Base-by-base conservation (phyloP, 208 protist species). In the Leishmania tropica region DNA sequence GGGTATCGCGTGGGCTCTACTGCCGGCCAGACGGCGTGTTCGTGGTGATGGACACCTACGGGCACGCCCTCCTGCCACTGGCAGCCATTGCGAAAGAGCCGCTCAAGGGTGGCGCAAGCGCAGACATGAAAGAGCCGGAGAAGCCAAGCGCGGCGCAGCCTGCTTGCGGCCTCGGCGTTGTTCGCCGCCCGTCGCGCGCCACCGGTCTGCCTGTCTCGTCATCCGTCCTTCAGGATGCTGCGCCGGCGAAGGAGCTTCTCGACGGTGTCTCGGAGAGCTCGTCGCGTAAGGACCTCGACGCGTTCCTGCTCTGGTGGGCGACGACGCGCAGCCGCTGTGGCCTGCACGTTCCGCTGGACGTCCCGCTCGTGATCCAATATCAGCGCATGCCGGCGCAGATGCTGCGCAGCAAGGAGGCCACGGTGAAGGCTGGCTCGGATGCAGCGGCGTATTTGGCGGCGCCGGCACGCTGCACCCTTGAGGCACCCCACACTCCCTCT, bases 1-100 rank as follows among this genome's bases (percentile, higher is more conserved):
- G 91, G 91, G 93, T 96, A 28, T 88, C 91, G 5, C 87, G 91
- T 28, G 95, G 95, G 15, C 79, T 96, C n/a, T 96, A 96, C 79
- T 90, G 87, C 76, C 86, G 93, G 28, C 78, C 81, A 2, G 93
- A 97, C 76, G 95, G 95, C 7, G 78, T 92, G 45, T 90, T 88
- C 53, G 80, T 97, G 74, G 88, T 96, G 60, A 93, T 96, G 87
- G 87, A 96, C 70, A 42, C 65, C 17, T 56, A 77, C 8, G 95
- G 95, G 3, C 53, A 83, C 40, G 90, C 92, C 24, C 68, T 97
- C 3, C 73, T 93, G 56, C 47, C 76, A 51, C 31, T 45, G 7
- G 70, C 71, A 13, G 58, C 74, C 31, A 4, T 73, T 35, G 21
- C 60, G 51, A 78, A 79, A 42, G 67, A 67, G 51, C 40, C 54